Percentiles rank a stretch among this genome's conserved stretches.
Evolutionary conservation across 108 stramenopile species (phyloP).

Genomic region (Nitzschia sp.): DNA sequence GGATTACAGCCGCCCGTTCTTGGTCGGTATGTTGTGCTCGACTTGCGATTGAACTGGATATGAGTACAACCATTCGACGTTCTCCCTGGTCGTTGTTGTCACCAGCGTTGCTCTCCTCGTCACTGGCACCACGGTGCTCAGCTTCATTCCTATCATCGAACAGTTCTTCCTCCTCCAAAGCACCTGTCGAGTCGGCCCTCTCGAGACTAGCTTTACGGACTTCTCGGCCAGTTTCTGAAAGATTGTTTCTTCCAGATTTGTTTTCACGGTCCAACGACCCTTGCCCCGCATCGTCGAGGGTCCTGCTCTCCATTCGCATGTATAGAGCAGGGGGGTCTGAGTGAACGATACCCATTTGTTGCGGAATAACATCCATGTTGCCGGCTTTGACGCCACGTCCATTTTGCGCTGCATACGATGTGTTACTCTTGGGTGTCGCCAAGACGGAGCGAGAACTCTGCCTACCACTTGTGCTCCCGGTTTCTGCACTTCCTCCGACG

Average conservation of each 20-base stretch:
- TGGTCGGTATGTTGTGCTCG: constrained; percentile 1
- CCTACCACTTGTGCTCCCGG: neutral
- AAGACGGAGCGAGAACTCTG: neutral
- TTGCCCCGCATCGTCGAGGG: neutral
- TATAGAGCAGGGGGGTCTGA: neutral
- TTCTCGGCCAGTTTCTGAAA: neutral
- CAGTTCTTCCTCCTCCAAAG: neutral
- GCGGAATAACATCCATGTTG: neutral
- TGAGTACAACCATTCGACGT: constrained; percentile 4
- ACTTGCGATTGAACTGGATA: neutral
- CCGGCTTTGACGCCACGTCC: neutral
- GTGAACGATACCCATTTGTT: neutral
- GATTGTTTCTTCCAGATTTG: neutral
- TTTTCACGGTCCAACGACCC: neutral
- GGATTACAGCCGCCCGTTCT: neutral
- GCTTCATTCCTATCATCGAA: neutral
- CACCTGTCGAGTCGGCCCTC: neutral
- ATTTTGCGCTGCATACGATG: neutral
- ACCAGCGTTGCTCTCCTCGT: neutral
- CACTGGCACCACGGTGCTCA: neutral
- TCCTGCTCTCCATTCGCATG: neutral
- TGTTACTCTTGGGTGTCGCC: neutral
- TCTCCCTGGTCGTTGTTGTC: neutral
- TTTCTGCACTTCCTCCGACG: neutral
- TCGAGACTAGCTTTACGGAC: neutral